A percentile compares a stretch with the other conserved stretches of the same genome.
Evolutionary conservation across 208 protist genomes (phyloP).

Genomic region (Leishmania martiniquensis): DNA sequence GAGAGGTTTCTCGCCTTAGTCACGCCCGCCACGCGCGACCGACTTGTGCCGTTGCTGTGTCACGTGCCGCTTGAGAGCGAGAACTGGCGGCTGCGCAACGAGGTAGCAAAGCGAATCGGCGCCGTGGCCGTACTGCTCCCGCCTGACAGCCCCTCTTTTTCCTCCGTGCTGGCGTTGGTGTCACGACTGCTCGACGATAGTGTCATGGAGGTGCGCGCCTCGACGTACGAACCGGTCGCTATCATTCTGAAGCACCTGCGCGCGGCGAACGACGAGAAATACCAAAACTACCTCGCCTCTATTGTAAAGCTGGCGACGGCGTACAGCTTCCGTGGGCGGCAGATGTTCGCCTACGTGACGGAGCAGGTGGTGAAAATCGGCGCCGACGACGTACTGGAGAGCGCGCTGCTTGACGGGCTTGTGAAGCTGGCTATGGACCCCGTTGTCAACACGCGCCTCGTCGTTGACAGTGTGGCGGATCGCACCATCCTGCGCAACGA

Average conservation of each 20-base stretch:
- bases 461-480: conserved; percentile 59
- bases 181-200: conserved; percentile 89
- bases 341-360: conserved; percentile 91
- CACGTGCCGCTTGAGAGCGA: conserved; percentile 88
- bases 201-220: conserved; percentile 88
- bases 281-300: conserved; percentile 58
- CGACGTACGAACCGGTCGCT: conserved; percentile 80
- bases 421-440: conserved; percentile 69
- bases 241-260: conserved; percentile 76
- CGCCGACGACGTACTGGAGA: conserved; percentile 66
- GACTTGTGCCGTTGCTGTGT: conserved; percentile 81
- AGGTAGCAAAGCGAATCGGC: conserved; percentile 89
- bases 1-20: conserved; percentile 84
- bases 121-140: conserved; percentile 75
- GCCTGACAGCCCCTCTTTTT: conserved; percentile 52
- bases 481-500: conserved; percentile 51
- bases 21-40: conserved; percentile 47
- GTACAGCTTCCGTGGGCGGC: conserved; percentile 79
- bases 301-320: conserved; percentile 78
- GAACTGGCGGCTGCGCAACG: conserved; percentile 95
- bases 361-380: conserved; percentile 76
- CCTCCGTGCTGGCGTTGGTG: conserved; percentile 66
- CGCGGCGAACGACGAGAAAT: conserved; percentile 33
- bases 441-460: conserved; percentile 92
- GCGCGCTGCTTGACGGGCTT: conserved; percentile 68